phyloP scores from a whole-genome alignment of 805 yeast genomes.

The Metschnikowia bowlesiae region DNA sequence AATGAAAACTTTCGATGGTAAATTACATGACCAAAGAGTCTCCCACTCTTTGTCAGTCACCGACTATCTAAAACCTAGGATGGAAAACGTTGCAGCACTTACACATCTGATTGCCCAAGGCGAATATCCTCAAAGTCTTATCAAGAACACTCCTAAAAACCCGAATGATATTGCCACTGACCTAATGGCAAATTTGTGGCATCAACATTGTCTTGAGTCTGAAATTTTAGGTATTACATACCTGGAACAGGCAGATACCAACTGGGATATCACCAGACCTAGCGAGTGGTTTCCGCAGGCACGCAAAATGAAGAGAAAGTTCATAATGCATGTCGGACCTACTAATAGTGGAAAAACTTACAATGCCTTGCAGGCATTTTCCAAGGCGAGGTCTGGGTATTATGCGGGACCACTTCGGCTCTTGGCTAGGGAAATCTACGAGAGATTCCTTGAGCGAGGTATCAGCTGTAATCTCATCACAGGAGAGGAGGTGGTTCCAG shows the following conservation, averaged over 20 bases:
- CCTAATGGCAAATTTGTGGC: slow-evolving; percentile 4
- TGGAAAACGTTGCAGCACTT: slow-evolving; percentile 4
- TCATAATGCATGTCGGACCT: slow-evolving; percentile 95
- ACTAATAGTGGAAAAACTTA: slow-evolving; percentile 96
- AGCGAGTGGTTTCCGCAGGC: slow-evolving; percentile 80
- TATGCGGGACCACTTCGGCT: slow-evolving; percentile 93
- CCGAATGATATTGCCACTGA: neutral
- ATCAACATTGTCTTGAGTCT: slow-evolving; percentile 8
- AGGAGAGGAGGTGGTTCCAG: slow-evolving; percentile 89
- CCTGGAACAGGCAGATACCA: slow-evolving; percentile 7
- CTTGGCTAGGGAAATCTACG: slow-evolving; percentile 87
- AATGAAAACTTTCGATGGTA: neutral
- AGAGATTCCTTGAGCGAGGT: slow-evolving; percentile 64
- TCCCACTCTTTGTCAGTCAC: neutral
- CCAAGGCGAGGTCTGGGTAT: slow-evolving; percentile 66
- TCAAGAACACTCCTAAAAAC: neutral
- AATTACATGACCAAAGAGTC: too few species aligned
- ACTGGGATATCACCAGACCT: slow-evolving; percentile 26
- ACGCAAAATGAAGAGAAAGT: slow-evolving; percentile 67
- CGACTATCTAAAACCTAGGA: slow-evolving; percentile 7
- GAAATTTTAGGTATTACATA: slow-evolving; percentile 1
- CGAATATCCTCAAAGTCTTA: slow-evolving; percentile 4
- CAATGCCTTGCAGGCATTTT: slow-evolving; percentile 67
- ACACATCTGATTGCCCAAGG: slow-evolving; percentile 6
- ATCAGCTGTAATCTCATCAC: slow-evolving; percentile 79